Conservation (phyloP, 768 basidiomycete species). For the Lepiota brunneoincarnata region DNA sequence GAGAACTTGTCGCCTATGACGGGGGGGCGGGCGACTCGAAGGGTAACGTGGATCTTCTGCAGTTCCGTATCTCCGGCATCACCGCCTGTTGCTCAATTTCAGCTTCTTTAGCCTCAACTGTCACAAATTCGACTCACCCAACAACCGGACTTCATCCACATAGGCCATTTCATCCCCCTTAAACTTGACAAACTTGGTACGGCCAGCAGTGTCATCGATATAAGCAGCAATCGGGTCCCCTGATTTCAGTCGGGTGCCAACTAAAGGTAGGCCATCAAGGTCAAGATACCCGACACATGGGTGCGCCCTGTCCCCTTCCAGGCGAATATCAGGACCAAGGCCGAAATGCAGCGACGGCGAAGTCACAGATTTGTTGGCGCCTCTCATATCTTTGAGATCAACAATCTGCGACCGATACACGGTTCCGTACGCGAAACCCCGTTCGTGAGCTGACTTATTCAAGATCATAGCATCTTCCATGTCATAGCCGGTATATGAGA, state of each 20-base stretch:
- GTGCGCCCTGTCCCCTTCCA: constrained; percentile 43
- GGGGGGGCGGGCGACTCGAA: constrained; percentile 91
- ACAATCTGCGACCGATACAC: constrained; percentile 94
- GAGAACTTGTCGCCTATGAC: constrained; percentile 99
- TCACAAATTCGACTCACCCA: constrained; percentile 53
- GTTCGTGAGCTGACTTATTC: constrained; percentile 97
- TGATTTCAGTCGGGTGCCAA: constrained; percentile 65
- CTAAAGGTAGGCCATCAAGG: constrained; percentile 77
- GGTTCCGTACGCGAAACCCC: constrained; percentile 95
- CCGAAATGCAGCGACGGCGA: constrained; percentile 87
- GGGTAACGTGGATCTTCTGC: constrained; percentile 90
- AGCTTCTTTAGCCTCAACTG: constrained; percentile 3
- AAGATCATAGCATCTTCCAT: constrained; percentile 99
- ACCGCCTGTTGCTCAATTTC: constrained; percentile 47
- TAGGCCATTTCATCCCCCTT: constrained; percentile 93
- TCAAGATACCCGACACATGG: constrained; percentile 56
- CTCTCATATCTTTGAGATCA: constrained; percentile 80
- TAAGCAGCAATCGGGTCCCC: constrained; percentile 88
- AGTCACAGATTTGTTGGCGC: constrained; percentile 54
- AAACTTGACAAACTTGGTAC: constrained; percentile 88
- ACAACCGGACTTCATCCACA: constrained; percentile 86
- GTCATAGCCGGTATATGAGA: constrained; percentile 99
- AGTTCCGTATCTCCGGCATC: constrained; percentile 87
- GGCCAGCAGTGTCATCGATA: constrained; percentile 77
- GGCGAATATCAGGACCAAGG: constrained; percentile 70